These are phyloP conservation scores for Populus deltoides DNA, from an alignment of 345 rosid species.

Conservation along the genomic window DNA sequence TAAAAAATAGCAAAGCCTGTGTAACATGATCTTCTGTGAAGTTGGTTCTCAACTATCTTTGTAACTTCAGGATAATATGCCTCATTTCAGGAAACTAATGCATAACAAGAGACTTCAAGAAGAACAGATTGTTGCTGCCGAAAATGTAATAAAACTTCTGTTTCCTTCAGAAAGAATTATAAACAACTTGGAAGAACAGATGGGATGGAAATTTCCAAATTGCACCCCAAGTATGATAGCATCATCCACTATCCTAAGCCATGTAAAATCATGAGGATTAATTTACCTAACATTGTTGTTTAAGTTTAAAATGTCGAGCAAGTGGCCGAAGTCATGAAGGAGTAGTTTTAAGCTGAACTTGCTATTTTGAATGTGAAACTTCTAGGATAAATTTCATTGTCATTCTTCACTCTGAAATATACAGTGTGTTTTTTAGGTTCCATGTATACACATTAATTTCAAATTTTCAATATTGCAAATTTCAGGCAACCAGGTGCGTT, in stretches of 20 bases:
- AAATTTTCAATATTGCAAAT: too few species aligned
- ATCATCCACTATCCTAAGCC: conserved; percentile 56
- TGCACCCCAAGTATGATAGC: conserved; percentile 67
- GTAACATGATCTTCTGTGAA: background rate
- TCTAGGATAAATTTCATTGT: background rate
- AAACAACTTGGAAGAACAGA: conserved; percentile 15
- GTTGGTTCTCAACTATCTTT: background rate
- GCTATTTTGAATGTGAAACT: background rate
- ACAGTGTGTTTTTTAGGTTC: background rate
- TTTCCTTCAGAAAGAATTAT: conserved; percentile 37
- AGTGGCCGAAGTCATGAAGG: background rate
- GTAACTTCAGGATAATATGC: conserved; percentile 2
- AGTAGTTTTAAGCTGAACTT: background rate
- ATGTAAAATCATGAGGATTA: conserved; percentile 28
- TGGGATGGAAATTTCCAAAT: conserved; percentile 12
- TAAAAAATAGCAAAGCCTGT: background rate
- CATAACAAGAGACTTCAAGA: conserved; percentile 38
- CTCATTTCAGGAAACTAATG: conserved; percentile 56
- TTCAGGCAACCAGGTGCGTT: too few species aligned
- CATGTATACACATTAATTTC: too few species aligned
- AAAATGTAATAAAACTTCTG: conserved; percentile 51
- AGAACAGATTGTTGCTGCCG: conserved; percentile 60
- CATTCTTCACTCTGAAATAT: background rate
- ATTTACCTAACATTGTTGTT: background rate
- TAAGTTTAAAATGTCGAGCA: background rate